Conservation (phyloP, 192 early-diverging fungal genomes). For the Podila horticola region DNA sequence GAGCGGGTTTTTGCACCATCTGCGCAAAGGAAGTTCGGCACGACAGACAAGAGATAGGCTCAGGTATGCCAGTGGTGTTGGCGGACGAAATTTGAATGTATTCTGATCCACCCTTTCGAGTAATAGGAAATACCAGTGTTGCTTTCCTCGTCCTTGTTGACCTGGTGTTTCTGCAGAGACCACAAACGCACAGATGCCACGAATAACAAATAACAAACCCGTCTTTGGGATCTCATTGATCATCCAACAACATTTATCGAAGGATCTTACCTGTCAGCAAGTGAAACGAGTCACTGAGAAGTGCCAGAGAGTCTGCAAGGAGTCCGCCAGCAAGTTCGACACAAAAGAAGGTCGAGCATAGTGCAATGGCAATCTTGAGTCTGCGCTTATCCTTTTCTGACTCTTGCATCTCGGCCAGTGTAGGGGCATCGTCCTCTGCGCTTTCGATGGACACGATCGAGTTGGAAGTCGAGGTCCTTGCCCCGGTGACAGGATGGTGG, state of each 20-base stretch:
- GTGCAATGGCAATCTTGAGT: conserved; percentile 63
- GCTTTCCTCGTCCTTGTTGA: no score
- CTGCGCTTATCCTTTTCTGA: conserved; percentile 50
- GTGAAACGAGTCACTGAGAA: conserved; percentile 83
- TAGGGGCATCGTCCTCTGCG: conserved; percentile 14
- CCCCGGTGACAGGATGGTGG: neutral
- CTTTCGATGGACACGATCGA: neutral
- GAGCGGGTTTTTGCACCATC: no score
- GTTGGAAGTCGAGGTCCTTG: neutral
- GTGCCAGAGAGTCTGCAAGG: conserved; percentile 72
- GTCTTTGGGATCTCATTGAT: no score
- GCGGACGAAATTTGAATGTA: no score
- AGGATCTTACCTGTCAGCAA: conserved; percentile 65
- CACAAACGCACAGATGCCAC: neutral
- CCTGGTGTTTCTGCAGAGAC: conserved; percentile 37
- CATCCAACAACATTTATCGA: no score
- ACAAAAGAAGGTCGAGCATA: conserved; percentile 71
- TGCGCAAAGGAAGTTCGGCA: conserved; percentile 64
- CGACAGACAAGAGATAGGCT: no score
- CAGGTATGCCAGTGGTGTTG: no score
- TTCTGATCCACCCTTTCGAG: no score
- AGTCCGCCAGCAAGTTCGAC: conserved; percentile 72
- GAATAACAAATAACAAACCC: neutral
- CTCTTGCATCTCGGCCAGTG: conserved; percentile 18
- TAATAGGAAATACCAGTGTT: no score